Evolutionary conservation across 2,329 filamentous ascomycete genomes (phyloP).

Genomic region (Aspergillus hortae): DNA sequence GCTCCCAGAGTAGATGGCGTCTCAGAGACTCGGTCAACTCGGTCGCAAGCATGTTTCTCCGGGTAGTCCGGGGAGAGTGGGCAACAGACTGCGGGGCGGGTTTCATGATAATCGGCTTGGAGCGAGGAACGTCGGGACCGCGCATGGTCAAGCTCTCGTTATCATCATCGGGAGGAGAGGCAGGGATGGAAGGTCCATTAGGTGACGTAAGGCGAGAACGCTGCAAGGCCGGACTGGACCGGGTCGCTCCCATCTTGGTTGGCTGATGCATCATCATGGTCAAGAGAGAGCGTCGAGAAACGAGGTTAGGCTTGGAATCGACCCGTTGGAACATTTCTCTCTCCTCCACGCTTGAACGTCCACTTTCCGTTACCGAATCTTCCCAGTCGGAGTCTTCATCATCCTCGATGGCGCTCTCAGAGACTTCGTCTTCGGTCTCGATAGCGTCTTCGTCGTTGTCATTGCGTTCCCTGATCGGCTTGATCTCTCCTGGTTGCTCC

Average conservation of each 20-base stretch:
- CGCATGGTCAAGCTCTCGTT: constrained; percentile 61
- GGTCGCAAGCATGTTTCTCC: constrained; percentile 91
- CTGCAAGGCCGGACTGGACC: constrained; percentile 43
- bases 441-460: constrained; percentile 56
- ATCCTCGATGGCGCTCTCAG: constrained; percentile 79
- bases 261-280: constrained; percentile 84
- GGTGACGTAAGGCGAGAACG: constrained; percentile 62
- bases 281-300: constrained; percentile 81
- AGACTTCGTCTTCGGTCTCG: constrained; percentile 64
- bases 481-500: constrained; percentile 68
- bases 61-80: constrained; percentile 84
- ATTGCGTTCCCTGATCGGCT: constrained; percentile 55
- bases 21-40: constrained; percentile 92
- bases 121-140: constrained; percentile 62
- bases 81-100: constrained; percentile 68
- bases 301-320: constrained; percentile 79
- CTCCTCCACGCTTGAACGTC: constrained; percentile 77
- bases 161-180: constrained; percentile 56
- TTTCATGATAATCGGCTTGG: constrained; percentile 77
- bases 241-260: constrained; percentile 63
- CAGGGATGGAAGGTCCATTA: constrained; percentile 64
- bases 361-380: constrained; percentile 73
- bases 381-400: constrained; percentile 61
- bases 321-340: constrained; percentile 83
- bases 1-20: constrained; percentile 89